These are phyloP conservation scores for Lactarius akahatsu DNA, from an alignment of 768 basidiomycete species.

Conservation along the genomic window DNA sequence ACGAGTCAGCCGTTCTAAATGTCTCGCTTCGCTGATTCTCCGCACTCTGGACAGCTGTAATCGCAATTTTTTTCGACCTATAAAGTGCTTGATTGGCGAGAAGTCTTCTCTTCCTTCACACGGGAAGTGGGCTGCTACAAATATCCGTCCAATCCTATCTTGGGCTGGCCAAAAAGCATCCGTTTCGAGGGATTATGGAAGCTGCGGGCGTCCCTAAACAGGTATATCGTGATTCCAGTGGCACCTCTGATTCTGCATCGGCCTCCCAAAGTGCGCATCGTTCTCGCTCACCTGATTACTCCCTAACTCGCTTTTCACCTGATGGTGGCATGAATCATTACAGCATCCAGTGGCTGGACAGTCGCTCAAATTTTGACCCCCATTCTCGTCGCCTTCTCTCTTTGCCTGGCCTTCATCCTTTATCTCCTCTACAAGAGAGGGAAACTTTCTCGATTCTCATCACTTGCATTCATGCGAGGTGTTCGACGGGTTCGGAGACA, in stretches of 20 bases:
- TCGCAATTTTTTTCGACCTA: not conserved
- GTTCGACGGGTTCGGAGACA: constrained; percentile 9
- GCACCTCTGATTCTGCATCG: not conserved
- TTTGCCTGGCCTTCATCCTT: constrained; percentile 10
- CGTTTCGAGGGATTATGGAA: constrained; percentile 1
- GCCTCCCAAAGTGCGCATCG: constrained; percentile 17
- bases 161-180: not conserved
- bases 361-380: constrained; percentile 21
- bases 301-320: not conserved
- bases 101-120: not conserved
- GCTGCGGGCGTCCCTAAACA: constrained; percentile 14
- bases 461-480: constrained; percentile 14
- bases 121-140: not conserved
- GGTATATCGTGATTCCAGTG: constrained; percentile 13
- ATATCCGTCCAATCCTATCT: not conserved
- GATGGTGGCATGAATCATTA: constrained; percentile 23
- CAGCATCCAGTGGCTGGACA: constrained; percentile 21
- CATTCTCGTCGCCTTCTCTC: constrained; percentile 4
- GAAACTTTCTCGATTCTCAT: constrained; percentile 7
- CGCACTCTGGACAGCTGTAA: constrained; percentile 6
- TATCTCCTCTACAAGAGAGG: constrained; percentile 13
- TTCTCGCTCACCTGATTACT: not conserved
- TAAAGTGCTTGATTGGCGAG: constrained; percentile 8
- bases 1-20: not conserved
- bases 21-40: not conserved